Evolutionary conservation across 2,329 filamentous ascomycete species (phyloP).

Genomic region (Hypoxylon sp.): DNA sequence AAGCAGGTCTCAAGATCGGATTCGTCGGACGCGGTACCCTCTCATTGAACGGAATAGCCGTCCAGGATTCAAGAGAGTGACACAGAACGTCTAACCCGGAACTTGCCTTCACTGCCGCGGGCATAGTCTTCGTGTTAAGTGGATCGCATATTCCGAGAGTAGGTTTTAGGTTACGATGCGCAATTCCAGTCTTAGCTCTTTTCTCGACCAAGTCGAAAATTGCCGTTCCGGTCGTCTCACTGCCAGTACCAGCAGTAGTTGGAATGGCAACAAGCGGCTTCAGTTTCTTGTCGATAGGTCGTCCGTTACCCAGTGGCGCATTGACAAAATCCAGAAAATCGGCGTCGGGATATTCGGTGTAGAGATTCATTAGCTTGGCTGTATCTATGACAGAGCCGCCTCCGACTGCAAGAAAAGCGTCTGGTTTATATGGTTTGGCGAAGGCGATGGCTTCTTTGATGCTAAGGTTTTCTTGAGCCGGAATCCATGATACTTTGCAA

Average conservation of each 20-base stretch:
- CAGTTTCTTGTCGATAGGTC: slow-evolving; percentile 75
- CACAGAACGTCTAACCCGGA: slow-evolving; percentile 95
- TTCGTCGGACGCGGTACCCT: slow-evolving; percentile 85
- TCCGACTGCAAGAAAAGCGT: slow-evolving; percentile 92
- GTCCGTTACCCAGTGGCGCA: slow-evolving; percentile 86
- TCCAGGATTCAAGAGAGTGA: slow-evolving; percentile 96
- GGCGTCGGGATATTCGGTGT: slow-evolving; percentile 87
- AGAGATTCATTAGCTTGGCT: slow-evolving; percentile 98
- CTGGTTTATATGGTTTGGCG: slow-evolving; percentile 79
- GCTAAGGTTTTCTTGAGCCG: slow-evolving; percentile 53
- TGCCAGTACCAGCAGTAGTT: slow-evolving; percentile 86
- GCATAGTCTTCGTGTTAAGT: slow-evolving; percentile 96
- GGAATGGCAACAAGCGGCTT: slow-evolving; percentile 83
- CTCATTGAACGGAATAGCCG: slow-evolving; percentile 92
- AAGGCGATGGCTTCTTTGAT: slow-evolving; percentile 90
- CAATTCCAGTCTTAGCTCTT: slow-evolving; percentile 93
- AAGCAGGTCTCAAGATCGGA: slow-evolving; percentile 89
- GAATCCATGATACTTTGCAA: background rate
- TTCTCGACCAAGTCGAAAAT: slow-evolving; percentile 95
- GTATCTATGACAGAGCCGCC: slow-evolving; percentile 97
- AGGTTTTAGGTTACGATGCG: slow-evolving; percentile 93
- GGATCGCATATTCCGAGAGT: slow-evolving; percentile 87
- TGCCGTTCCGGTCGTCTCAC: slow-evolving; percentile 95
- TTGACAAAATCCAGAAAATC: slow-evolving; percentile 99
- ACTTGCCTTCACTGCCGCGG: slow-evolving; percentile 87